These are phyloP conservation scores for Ceratocystis variospora DNA, from an alignment of 2,329 filamentous ascomycete species.

Conservation along the genomic window DNA sequence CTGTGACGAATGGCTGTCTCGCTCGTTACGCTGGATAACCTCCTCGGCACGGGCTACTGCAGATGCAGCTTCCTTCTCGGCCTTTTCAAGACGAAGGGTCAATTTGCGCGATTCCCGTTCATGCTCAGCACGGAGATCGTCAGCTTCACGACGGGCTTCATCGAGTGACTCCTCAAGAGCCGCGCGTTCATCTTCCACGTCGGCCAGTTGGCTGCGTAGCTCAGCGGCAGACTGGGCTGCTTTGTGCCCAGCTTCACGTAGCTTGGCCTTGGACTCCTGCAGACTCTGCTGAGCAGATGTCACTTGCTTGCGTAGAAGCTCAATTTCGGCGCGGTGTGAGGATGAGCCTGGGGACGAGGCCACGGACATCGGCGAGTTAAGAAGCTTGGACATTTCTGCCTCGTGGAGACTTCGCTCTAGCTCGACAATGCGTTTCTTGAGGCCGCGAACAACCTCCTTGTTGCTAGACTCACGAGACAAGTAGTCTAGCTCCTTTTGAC, in stretches of 20 bases:
- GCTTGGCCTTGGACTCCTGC: conserved; percentile 38
- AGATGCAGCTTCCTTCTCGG: conserved; percentile 33
- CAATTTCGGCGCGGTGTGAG: conserved; percentile 41
- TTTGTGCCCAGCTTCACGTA: conserved; percentile 38
- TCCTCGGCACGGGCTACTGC: conserved; percentile 26
- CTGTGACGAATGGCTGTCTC: conserved; percentile 33
- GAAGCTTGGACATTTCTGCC: conserved; percentile 38
- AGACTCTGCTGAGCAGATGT: conserved; percentile 45
- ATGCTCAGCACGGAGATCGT: conserved; percentile 34
- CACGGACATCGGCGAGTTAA: conserved; percentile 4
- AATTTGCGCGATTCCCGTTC: conserved; percentile 32
- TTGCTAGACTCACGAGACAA: conserved; percentile 51
- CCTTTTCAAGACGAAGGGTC: conserved; percentile 38
- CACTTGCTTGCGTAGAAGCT: conserved; percentile 47
- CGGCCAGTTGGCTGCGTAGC: conserved; percentile 41
- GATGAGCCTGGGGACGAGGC: conserved; percentile 33
- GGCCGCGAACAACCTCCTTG: conserved; percentile 46
- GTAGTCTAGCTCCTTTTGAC: conserved; percentile 52
- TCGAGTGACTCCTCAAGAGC: conserved; percentile 46
- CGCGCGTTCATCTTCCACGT: conserved; percentile 45
- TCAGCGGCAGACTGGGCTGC: conserved; percentile 32
- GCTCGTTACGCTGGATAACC: conserved; percentile 22
- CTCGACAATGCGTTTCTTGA: conserved; percentile 51
- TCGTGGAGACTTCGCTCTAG: conserved; percentile 57
- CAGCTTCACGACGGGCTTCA: conserved; percentile 38